Evolutionary conservation across 768 basidiomycete species (phyloP).

Genomic region (Lentinula raphanica): DNA sequence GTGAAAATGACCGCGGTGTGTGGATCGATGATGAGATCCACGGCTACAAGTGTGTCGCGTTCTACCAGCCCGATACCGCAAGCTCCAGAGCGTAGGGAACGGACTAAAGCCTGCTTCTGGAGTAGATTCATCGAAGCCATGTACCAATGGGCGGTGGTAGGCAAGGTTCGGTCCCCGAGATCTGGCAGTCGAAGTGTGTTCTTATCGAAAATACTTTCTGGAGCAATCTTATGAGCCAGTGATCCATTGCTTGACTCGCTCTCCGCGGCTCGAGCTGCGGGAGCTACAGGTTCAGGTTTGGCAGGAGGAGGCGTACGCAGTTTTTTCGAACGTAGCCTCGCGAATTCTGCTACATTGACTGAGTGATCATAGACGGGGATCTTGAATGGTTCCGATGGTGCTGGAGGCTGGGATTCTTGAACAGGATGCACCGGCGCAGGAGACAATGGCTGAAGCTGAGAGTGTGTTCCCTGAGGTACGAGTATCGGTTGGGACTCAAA

Average conservation of each 20-base stretch:
- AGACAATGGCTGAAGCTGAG: not conserved
- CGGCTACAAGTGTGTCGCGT: conserved; percentile 52
- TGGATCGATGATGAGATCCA: conserved; percentile 65
- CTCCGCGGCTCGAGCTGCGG: conserved; percentile 7
- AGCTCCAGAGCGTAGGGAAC: conserved; percentile 36
- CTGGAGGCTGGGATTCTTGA: not conserved
- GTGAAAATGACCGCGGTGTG: conserved; percentile 28
- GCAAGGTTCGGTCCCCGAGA: conserved; percentile 15
- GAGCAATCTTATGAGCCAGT: conserved; percentile 20
- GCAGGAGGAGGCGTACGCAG: conserved; percentile 15
- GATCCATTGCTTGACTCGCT: not conserved
- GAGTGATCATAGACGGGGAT: conserved; percentile 24
- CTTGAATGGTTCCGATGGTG: too few relatives aligned
- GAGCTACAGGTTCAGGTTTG: not conserved
- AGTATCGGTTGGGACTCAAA: conserved; percentile 12
- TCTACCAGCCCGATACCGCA: conserved; percentile 59
- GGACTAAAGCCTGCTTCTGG: conserved; percentile 61
- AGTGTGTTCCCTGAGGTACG: not conserved
- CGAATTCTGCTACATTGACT: conserved; percentile 32
- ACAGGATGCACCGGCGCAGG: not conserved
- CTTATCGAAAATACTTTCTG: conserved; percentile 36
- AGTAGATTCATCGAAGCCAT: conserved; percentile 64
- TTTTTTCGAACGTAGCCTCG: conserved; percentile 34
- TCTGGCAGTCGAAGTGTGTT: conserved; percentile 45
- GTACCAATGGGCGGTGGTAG: conserved; percentile 50